These are phyloP conservation scores for Graphium sp. DNA, from an alignment of 2,329 filamentous ascomycete genomes.

Conservation along the genomic window DNA sequence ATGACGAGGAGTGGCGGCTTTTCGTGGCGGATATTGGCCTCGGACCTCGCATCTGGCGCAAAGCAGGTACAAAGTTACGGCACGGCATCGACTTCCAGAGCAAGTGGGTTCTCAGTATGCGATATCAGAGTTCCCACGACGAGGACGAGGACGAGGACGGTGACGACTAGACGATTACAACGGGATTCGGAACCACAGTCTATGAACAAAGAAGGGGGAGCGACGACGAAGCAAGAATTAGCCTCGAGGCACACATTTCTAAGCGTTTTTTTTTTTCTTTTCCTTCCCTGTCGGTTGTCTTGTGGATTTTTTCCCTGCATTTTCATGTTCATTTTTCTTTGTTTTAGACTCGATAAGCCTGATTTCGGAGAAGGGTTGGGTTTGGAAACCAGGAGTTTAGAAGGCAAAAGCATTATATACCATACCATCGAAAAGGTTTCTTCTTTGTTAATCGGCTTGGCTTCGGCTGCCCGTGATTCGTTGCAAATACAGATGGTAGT, in stretches of 20 bases:
- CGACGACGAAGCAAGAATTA: too few relatives aligned
- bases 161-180: background rate
- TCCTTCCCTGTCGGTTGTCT: background rate
- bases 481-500: too few relatives aligned
- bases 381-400: too few relatives aligned
- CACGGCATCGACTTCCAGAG: constrained; percentile 80
- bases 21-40: constrained; percentile 80
- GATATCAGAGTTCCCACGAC: constrained; percentile 21
- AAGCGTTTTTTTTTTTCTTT: constrained; percentile 1
- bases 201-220: too few relatives aligned
- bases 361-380: background rate
- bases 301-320: background rate
- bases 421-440: too few relatives aligned
- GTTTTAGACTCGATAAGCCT: background rate
- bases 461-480: too few relatives aligned
- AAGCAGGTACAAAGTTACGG: constrained; percentile 63
- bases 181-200: background rate
- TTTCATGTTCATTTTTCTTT: constrained; percentile 1
- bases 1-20: constrained; percentile 56
- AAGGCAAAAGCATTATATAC: too few relatives aligned
- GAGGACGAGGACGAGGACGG: constrained; percentile 12
- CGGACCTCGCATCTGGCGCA: constrained; percentile 67
- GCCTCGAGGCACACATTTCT: background rate
- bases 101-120: constrained; percentile 67
- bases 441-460: too few relatives aligned